These are phyloP conservation scores for Macrophomina phaseolina DNA, from an alignment of 2,329 filamentous ascomycete genomes.

Conservation along the genomic window DNA sequence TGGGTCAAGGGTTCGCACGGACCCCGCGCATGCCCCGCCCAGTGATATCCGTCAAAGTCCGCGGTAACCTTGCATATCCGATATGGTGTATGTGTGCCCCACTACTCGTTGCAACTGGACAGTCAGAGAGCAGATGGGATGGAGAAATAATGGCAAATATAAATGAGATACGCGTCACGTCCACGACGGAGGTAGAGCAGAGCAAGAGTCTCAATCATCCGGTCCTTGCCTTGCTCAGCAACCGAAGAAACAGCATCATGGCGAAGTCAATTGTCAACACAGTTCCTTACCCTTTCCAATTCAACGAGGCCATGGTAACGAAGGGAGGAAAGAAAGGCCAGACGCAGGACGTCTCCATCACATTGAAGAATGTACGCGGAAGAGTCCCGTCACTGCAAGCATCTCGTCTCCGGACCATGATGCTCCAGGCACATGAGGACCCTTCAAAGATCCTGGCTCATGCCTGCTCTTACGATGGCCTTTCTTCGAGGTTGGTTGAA, in stretches of 20 bases:
- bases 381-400: constrained; percentile 48
- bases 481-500: constrained; percentile 52
- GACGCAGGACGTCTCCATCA: constrained; percentile 28
- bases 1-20: constrained; percentile 7
- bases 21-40: background rate
- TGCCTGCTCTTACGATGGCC: constrained; percentile 51
- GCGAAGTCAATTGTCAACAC: constrained; percentile 40
- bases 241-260: constrained; percentile 29
- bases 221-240: background rate
- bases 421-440: constrained; percentile 47
- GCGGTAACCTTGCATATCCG: constrained; percentile 11
- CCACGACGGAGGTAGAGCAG: background rate
- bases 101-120: background rate
- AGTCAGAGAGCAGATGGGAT: background rate
- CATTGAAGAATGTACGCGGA: constrained; percentile 43
- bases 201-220: background rate
- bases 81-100: background rate
- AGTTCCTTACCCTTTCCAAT: constrained; percentile 43
- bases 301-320: constrained; percentile 29
- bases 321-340: constrained; percentile 17
- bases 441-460: constrained; percentile 53
- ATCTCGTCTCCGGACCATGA: constrained; percentile 46
- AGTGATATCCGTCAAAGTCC: constrained; percentile 16
- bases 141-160: background rate
- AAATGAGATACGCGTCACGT: background rate